Conservation (phyloP, 768 basidiomycete genomes). For the Glaciozyma antarctica region DNA sequence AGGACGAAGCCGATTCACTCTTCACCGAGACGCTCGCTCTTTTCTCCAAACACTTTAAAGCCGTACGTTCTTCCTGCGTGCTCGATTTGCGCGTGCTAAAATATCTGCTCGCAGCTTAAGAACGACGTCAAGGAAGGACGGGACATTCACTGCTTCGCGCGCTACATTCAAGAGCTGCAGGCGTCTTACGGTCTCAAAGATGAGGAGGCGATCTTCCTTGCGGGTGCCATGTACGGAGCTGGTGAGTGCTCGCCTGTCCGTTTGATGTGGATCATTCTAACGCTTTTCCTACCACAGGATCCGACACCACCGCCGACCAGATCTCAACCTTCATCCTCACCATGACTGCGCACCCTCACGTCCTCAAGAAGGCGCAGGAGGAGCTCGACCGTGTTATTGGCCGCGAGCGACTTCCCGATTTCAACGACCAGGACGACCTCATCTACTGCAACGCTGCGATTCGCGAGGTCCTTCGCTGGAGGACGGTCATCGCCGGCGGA, state of each 20-base stretch:
- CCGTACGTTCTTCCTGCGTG: constrained; percentile 3
- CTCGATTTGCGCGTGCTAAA: too few relatives aligned
- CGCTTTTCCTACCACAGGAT: background rate
- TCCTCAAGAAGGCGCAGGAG: constrained; percentile 21
- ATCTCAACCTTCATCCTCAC: constrained; percentile 19
- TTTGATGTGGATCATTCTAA: background rate
- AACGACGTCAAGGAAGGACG: constrained; percentile 6
- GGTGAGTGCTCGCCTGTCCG: background rate
- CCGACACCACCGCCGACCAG: constrained; percentile 21
- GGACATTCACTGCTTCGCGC: constrained; percentile 28
- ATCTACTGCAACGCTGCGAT: constrained; percentile 30
- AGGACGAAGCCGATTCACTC: constrained; percentile 25
- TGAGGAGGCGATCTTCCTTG: constrained; percentile 32
- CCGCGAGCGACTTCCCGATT: constrained; percentile 27
- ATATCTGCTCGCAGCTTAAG: constrained; percentile 15
- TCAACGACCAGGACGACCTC: constrained; percentile 30
- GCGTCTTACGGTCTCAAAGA: constrained; percentile 28
- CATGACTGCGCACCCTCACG: constrained; percentile 9
- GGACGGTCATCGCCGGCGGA: constrained; percentile 33
- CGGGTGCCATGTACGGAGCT: constrained; percentile 28
- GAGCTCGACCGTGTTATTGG: constrained; percentile 35
- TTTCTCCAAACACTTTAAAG: constrained; percentile 27
- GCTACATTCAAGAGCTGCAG: constrained; percentile 22
- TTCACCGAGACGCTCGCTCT: constrained; percentile 28
- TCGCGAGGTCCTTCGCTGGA: constrained; percentile 33